Evolutionary conservation across 768 basidiomycete species (phyloP), one percentile per base, ranked within the genome.

Genomic region (Lactifluus hygrophoroides): DNA sequence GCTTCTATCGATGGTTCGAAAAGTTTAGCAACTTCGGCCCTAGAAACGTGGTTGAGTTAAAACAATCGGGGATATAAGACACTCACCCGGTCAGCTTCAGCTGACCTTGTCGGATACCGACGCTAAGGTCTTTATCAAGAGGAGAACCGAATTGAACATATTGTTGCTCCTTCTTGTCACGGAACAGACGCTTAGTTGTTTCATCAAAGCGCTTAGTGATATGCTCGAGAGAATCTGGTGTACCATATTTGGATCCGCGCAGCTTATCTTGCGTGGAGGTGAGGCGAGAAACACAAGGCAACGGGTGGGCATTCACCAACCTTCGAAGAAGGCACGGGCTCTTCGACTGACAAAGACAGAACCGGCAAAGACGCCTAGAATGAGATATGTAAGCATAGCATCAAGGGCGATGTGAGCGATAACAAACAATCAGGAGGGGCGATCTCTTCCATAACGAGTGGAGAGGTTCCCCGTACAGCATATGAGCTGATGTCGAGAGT

Each of bases 401-500:
- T 16, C 21, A 42, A 14, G 14, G 11, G 25, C 28, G 19, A 48
- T 28, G 42, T 14, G 17, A 34, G 28, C 3, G 17, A 43, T 34
- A 30, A 72, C 82, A 58, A 61, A 86, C 88, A 90, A 69, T 90
- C 88, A 11, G 88, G 86, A 25, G 88, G 88, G 3, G 88, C 88
- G 63, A 89, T 82, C 71, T 90, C 88, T 67, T 90, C 88, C 64
- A 90, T 89, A 16, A 85, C 80, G 16, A 90, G 78, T 0, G 88
- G 88, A 25, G 76, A 70, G 3, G 84, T 83, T 50, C 77, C 83
- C 7, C 82, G 81, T 52, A 90, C 85, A 1, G 82, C 86, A 63
- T 90, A 90, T 5, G 88, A 83, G 61, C 85, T 87, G 64, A 90
- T 86, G 68, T 90, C 88, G 47, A 90, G 77, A 0, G 88, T 90